phyloP scores from a whole-genome alignment of 169 alveolate genomes.

The Blepharisma undulans region DNA sequence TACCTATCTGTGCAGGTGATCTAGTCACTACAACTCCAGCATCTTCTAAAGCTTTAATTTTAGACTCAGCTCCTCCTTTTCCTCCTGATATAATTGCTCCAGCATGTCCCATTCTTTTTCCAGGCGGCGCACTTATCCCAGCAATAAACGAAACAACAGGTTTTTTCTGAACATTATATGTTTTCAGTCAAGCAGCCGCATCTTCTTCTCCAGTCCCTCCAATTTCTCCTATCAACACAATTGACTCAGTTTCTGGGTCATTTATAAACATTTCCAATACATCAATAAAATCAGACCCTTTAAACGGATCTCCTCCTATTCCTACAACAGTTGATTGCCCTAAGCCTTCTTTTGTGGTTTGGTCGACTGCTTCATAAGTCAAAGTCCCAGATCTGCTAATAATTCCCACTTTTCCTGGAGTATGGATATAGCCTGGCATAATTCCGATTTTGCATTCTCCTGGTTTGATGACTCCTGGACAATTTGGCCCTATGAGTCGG shows the following conservation, averaged over 20 bases:
- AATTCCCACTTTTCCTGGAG: slow-evolving; percentile 87
- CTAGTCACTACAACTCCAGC: slow-evolving; percentile 91
- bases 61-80: slow-evolving; percentile 96
- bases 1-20: slow-evolving; percentile 91
- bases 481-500: slow-evolving; percentile 97
- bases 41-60: slow-evolving; percentile 87
- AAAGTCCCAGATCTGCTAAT: slow-evolving; percentile 94
- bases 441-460: slow-evolving; percentile 99
- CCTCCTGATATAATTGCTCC: slow-evolving; percentile 98
- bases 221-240: slow-evolving; percentile 97
- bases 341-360: slow-evolving; percentile 95
- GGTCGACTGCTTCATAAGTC: slow-evolving; percentile 97
- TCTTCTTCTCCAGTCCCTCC: slow-evolving; percentile 99
- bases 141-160: slow-evolving; percentile 97
- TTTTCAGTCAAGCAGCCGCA: slow-evolving; percentile 94
- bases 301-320: slow-evolving; percentile 99
- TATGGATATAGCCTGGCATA: slow-evolving; percentile 97
- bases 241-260: slow-evolving; percentile 95
- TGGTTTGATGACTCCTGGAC: slow-evolving; percentile 99
- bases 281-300: slow-evolving; percentile 97
- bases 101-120: slow-evolving; percentile 98
- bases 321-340: slow-evolving; percentile 98
- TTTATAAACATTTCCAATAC: slow-evolving; percentile 91
- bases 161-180: slow-evolving; percentile 86
- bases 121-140: slow-evolving; percentile 98